Evolutionary conservation across 1,284 basidiomycete species (phyloP).

Genomic region (Cryptococcus jaspeensis): DNA sequence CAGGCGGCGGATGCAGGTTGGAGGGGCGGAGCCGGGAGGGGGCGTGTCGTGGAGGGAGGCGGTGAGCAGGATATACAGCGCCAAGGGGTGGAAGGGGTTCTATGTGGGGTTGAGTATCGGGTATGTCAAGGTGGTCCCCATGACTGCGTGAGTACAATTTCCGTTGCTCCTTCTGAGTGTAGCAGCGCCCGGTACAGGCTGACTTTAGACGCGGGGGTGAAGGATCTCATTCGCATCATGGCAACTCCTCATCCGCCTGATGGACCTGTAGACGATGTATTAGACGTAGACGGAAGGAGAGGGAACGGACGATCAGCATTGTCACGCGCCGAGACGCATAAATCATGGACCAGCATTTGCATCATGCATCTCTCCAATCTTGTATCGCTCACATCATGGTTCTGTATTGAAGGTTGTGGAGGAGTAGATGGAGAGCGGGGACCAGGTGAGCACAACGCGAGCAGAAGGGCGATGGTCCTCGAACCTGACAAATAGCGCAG

Average conservation of each 20-base stretch:
- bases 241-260: constrained; percentile 50
- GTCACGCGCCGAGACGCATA: too few species aligned
- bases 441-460: too few species aligned
- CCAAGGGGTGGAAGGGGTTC: constrained; percentile 80
- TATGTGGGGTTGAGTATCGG: constrained; percentile 92
- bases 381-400: too few species aligned
- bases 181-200: not conserved
- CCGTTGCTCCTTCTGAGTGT: not conserved
- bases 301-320: not conserved
- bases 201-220: not conserved
- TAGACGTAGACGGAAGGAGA: not conserved
- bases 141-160: constrained; percentile 62
- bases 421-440: too few species aligned
- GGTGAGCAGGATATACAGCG: constrained; percentile 64
- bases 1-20: constrained; percentile 92
- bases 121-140: constrained; percentile 94
- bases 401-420: too few species aligned
- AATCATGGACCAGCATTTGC: too few species aligned
- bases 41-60: constrained; percentile 74
- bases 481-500: too few species aligned
- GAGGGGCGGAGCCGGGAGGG: constrained; percentile 64
- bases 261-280: constrained; percentile 39
- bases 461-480: too few species aligned
- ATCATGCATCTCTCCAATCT: too few species aligned
- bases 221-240: constrained; percentile 53